Conservation (phyloP, 768 basidiomycete genomes). For the Lactarius indigo region DNA sequence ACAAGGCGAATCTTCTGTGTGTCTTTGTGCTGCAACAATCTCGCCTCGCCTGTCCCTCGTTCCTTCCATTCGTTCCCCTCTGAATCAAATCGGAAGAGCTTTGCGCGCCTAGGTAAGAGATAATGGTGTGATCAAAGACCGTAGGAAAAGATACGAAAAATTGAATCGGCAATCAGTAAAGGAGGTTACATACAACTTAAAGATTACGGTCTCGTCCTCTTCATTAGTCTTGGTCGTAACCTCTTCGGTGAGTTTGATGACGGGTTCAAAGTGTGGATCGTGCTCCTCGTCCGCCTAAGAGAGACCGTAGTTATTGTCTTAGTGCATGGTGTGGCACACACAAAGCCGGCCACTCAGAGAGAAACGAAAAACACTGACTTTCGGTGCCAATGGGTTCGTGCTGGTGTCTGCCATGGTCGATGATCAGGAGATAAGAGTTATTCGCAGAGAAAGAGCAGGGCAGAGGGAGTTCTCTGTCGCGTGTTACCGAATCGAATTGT, state of each 20-base stretch:
- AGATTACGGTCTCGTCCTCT: slow-evolving; percentile 87
- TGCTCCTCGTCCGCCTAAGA: slow-evolving; percentile 61
- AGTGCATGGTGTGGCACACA: background rate
- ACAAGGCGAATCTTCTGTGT: slow-evolving; percentile 92
- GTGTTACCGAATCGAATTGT: slow-evolving; percentile 7
- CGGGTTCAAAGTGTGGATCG: slow-evolving; percentile 93
- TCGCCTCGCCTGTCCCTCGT: slow-evolving; percentile 93
- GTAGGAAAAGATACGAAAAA: slow-evolving; percentile 24
- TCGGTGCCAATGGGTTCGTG: slow-evolving; percentile 62
- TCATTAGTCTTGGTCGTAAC: slow-evolving; percentile 94
- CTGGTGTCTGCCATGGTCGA: slow-evolving; percentile 24
- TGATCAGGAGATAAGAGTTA: slow-evolving; percentile 18
- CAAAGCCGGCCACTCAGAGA: background rate
- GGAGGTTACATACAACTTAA: slow-evolving; percentile 81
- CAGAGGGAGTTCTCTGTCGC: slow-evolving; percentile 30
- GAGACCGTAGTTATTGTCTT: slow-evolving; percentile 25
- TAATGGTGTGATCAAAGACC: slow-evolving; percentile 4
- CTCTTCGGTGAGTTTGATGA: slow-evolving; percentile 93
- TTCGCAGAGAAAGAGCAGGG: slow-evolving; percentile 21
- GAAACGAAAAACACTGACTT: slow-evolving; percentile 45
- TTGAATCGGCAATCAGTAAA: slow-evolving; percentile 21
- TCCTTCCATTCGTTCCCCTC: slow-evolving; percentile 92
- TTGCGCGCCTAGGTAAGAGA: slow-evolving; percentile 74
- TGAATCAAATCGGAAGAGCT: slow-evolving; percentile 92
- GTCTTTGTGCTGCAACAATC: slow-evolving; percentile 85